A percentile compares a stretch with the other conserved stretches of the same genome.
Conservation (phyloP, 768 basidiomycete genomes). For the Suillus subaureus region DNA sequence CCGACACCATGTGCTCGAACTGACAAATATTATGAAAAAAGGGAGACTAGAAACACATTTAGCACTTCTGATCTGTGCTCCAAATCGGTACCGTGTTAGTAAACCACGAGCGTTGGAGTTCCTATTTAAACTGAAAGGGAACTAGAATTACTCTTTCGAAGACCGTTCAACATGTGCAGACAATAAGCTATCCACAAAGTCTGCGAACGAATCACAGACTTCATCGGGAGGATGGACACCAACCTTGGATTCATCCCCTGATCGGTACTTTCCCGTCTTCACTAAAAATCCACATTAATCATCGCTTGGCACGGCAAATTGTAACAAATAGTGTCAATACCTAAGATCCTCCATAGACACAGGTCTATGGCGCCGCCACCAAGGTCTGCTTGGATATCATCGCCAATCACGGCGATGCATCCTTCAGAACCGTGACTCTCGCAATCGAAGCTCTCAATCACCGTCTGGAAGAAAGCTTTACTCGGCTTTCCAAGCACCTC, state of each 20-base stretch:
- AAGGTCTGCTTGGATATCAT: conserved; percentile 66
- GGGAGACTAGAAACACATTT: neutral
- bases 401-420: conserved; percentile 60
- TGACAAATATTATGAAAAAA: conserved; percentile 9
- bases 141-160: neutral
- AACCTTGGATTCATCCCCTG: conserved; percentile 52
- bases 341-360: conserved; percentile 63
- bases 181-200: conserved; percentile 46
- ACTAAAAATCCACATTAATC: conserved; percentile 38
- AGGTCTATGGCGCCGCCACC: conserved; percentile 63
- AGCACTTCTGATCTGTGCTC: conserved; percentile 7
- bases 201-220: conserved; percentile 53
- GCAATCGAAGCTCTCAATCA: conserved; percentile 45
- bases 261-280: conserved; percentile 69
- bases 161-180: neutral
- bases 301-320: conserved; percentile 9
- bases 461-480: conserved; percentile 57
- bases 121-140: conserved; percentile 9
- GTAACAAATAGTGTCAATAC: conserved; percentile 33
- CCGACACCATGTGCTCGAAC: neutral
- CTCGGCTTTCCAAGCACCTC: conserved; percentile 68
- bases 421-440: conserved; percentile 21
- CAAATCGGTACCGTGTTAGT: conserved; percentile 10
- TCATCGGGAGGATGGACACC: conserved; percentile 51
- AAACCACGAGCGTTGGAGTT: conserved; percentile 26